Evolutionary conservation across 1,284 basidiomycete species (phyloP).

Genomic region (Albatrellus sp.): DNA sequence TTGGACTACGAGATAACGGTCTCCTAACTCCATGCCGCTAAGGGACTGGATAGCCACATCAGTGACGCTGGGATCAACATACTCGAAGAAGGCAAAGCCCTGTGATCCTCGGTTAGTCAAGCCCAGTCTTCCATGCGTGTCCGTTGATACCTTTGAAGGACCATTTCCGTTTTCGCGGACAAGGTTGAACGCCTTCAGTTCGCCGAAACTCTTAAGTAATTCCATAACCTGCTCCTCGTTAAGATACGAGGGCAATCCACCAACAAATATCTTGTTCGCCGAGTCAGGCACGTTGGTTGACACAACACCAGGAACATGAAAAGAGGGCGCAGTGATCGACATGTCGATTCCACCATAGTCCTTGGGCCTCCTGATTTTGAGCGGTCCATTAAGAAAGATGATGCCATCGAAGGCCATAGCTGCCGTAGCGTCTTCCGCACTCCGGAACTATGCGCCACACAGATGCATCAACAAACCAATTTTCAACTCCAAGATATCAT

Average conservation of each 20-base stretch:
- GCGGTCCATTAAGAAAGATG: constrained; percentile 82
- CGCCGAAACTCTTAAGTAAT: constrained; percentile 92
- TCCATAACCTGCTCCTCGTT: constrained; percentile 98
- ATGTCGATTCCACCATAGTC: constrained; percentile 78
- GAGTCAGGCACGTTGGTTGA: constrained; percentile 97
- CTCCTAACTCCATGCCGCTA: constrained; percentile 96
- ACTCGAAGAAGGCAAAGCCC: constrained; percentile 99
- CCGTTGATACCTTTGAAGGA: constrained; percentile 66
- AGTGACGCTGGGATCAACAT: constrained; percentile 80
- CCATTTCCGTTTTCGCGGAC: constrained; percentile 89
- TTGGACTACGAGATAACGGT: constrained; percentile 93
- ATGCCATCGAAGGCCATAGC: constrained; percentile 97
- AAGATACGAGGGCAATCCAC: constrained; percentile 89
- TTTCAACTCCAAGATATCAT: constrained; percentile 8
- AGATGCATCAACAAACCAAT: constrained; percentile 3
- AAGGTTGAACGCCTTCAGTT: constrained; percentile 94
- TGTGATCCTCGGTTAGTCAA: constrained; percentile 17
- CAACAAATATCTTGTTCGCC: constrained; percentile 96
- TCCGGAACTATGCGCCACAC: constrained; percentile 66
- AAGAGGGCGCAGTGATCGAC: constrained; percentile 31
- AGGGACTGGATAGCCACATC: constrained; percentile 94
- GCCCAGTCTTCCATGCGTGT: not conserved
- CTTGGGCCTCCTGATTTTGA: constrained; percentile 94
- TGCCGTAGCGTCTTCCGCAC: constrained; percentile 89
- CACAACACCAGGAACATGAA: constrained; percentile 86